These are phyloP conservation scores for Remersonia thermophila DNA, from an alignment of 2,329 filamentous ascomycete genomes.

Conservation along the genomic window DNA sequence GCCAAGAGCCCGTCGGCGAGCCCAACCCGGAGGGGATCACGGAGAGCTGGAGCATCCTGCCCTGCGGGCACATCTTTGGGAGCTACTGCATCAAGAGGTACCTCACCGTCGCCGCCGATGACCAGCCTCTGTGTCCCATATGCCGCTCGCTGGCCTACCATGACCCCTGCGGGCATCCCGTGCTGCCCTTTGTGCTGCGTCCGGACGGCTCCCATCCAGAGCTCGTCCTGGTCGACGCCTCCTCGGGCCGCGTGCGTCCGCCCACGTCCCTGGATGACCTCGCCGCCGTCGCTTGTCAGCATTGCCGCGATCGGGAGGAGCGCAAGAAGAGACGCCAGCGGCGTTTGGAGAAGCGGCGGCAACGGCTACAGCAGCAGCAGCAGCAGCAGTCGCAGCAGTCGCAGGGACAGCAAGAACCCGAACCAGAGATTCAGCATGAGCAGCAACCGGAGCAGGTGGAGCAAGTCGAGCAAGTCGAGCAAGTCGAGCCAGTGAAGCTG, in stretches of 20 bases:
- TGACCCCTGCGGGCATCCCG: constrained; percentile 22
- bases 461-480: no score
- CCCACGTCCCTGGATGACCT: not conserved
- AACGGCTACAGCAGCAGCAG: not conserved
- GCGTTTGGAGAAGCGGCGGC: no score
- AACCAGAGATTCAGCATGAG: no score
- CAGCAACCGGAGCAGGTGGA: no score
- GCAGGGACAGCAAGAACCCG: no score
- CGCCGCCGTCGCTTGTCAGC: no score
- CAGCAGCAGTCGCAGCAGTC: not conserved
- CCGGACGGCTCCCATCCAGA: constrained; percentile 1
- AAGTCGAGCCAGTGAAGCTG: no score
- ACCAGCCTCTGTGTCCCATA: constrained; percentile 27
- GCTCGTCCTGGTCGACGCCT: not conserved
- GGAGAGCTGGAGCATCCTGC: constrained; percentile 29
- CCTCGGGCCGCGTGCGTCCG: not conserved
- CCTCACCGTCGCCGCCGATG: constrained; percentile 25
- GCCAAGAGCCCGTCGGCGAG: constrained; percentile 29
- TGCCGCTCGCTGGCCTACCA: constrained; percentile 20
- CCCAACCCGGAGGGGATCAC: constrained; percentile 25
- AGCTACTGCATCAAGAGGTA: constrained; percentile 31
- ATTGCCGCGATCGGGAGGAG: not conserved
- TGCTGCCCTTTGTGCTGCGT: constrained; percentile 18
- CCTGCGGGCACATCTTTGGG: constrained; percentile 33
- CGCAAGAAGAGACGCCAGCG: not conserved